phyloP scores from a whole-genome alignment of 495 filamentous ascomycete genomes.

The Xylaria sp. region DNA sequence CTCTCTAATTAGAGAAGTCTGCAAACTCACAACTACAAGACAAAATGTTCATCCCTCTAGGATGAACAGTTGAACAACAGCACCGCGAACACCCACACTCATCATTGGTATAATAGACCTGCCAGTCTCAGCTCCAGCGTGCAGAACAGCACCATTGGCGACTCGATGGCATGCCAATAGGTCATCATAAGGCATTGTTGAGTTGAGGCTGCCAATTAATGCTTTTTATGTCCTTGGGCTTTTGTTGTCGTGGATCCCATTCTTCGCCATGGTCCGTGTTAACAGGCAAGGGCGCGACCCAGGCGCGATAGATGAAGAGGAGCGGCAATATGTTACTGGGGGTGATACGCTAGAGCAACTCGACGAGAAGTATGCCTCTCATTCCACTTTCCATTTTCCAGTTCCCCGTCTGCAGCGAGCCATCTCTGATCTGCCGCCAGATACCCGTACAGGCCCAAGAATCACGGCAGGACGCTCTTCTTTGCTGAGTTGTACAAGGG shows the following conservation, averaged over 20 bases:
- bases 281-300: slow-evolving; percentile 52
- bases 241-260: neutral
- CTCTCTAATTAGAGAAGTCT: neutral
- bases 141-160: neutral
- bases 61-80: neutral
- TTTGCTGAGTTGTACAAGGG: slow-evolving; percentile 79
- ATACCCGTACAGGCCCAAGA: slow-evolving; percentile 85
- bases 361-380: slow-evolving; percentile 64
- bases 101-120: neutral
- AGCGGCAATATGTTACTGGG: slow-evolving; percentile 55
- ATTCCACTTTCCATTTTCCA: slow-evolving; percentile 1
- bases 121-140: neutral
- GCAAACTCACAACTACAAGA: neutral
- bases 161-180: neutral
- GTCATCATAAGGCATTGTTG: neutral
- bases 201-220: neutral
- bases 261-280: slow-evolving; percentile 30
- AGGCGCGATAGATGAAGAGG: slow-evolving; percentile 59
- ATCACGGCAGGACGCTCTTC: slow-evolving; percentile 77
- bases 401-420: neutral
- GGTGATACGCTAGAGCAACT: slow-evolving; percentile 59
- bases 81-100: neutral
- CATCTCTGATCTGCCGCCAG: slow-evolving; percentile 51
- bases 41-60: neutral
- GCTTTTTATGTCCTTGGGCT: neutral